Evolutionary conservation across 208 protist genomes (phyloP).

Genomic region (Borovskyia barvae): DNA sequence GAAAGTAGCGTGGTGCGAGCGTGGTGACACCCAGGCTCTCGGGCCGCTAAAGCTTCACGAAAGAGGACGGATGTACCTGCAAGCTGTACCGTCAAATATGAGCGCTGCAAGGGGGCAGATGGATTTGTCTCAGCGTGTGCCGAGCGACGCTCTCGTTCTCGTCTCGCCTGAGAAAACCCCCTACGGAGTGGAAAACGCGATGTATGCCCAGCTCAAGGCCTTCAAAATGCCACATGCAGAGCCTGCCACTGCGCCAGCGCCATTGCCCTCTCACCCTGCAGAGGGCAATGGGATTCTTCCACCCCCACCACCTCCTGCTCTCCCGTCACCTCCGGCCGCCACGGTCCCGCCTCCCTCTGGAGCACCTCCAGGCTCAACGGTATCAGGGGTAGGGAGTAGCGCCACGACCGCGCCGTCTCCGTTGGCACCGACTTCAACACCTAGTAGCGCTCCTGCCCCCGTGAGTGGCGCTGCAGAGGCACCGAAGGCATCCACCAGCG

Average conservation of each 20-base stretch:
- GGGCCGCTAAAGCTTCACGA: slow-evolving; percentile 2
- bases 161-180: not conserved
- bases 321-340: no score
- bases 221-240: slow-evolving; percentile 4
- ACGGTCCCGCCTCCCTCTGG: no score
- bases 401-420: no score
- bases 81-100: slow-evolving; percentile 6
- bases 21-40: not conserved
- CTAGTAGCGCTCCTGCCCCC: no score
- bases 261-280: no score
- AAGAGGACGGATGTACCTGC: slow-evolving; percentile 15
- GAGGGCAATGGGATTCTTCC: no score
- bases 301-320: not conserved
- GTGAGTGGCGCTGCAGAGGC: no score
- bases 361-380: no score
- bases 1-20: not conserved
- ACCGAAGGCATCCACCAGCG: no score
- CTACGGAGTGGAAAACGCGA: slow-evolving; percentile 3
- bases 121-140: slow-evolving; percentile 1
- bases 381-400: no score
- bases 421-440: no score
- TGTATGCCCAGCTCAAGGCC: slow-evolving; percentile 6
- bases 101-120: not conserved
- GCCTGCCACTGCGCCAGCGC: not conserved
- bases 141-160: slow-evolving; percentile 14